phyloP scores from a whole-genome alignment of 768 basidiomycete genomes.

The Trichaptum fuscoviolaceum region DNA sequence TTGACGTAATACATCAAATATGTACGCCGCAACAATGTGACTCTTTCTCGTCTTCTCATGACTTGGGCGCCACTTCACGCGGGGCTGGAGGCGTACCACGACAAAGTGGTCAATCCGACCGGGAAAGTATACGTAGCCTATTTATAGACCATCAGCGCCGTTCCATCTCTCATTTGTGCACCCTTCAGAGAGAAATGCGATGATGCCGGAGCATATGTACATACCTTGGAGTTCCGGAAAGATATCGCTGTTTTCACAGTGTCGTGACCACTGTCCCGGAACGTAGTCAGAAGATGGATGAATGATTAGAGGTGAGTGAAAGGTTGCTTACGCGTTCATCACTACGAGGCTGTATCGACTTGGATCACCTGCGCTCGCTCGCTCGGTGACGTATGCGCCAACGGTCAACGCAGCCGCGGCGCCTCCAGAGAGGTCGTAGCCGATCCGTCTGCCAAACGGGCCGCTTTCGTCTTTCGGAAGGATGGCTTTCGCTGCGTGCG shows the following conservation, averaged over 20 bases:
- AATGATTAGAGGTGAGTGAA: background rate
- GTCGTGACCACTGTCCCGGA: conserved; percentile 39
- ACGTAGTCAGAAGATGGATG: conserved; percentile 25
- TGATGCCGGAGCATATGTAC: background rate
- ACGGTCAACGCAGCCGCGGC: conserved; percentile 55
- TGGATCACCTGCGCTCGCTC: conserved; percentile 51
- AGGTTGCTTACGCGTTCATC: conserved; percentile 46
- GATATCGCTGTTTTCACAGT: conserved; percentile 55
- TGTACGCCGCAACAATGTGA: background rate
- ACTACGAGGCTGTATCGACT: conserved; percentile 67
- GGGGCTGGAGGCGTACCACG: conserved; percentile 36
- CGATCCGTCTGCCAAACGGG: conserved; percentile 64
- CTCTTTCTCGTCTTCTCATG: background rate
- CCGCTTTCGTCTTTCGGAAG: conserved; percentile 64
- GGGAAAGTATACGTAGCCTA: conserved; percentile 73
- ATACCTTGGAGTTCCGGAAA: conserved; percentile 56
- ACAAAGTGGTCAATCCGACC: conserved; percentile 59
- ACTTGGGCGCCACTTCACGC: background rate
- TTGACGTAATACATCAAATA: too few relatives aligned
- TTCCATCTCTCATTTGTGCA: background rate
- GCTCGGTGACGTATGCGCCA: conserved; percentile 56
- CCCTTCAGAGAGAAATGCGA: conserved; percentile 3
- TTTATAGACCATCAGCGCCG: background rate
- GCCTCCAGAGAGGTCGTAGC: conserved; percentile 52
- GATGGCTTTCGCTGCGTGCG: conserved; percentile 69